phyloP scores from a whole-genome alignment of 345 rosid species.

The Laguncularia racemosa region DNA sequence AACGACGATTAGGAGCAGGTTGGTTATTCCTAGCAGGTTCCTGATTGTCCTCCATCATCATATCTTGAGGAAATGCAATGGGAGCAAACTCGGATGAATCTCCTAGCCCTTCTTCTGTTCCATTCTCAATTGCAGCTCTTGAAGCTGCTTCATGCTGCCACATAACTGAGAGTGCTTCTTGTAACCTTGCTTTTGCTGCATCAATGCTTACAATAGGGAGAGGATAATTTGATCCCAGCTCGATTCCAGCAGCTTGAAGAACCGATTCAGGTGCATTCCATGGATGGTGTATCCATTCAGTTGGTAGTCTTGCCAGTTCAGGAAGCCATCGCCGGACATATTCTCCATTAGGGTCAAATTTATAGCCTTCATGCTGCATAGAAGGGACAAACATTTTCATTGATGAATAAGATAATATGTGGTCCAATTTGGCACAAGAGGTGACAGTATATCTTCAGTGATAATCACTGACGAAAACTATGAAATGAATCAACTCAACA shows the following conservation, averaged over 20 bases:
- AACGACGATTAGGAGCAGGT: conserved; percentile 31
- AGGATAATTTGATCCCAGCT: conserved; percentile 95
- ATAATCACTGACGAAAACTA: too few relatives aligned
- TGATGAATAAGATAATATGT: too few relatives aligned
- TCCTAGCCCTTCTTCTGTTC: conserved; percentile 96
- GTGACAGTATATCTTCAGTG: too few relatives aligned
- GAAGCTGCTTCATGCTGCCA: conserved; percentile 97
- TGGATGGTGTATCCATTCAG: conserved; percentile 99
- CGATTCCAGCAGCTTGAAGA: conserved; percentile 95
- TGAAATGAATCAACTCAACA: too few relatives aligned
- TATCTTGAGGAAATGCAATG: conserved; percentile 73
- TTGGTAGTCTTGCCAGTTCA: conserved; percentile 89
- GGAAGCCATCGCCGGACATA: conserved; percentile 98
- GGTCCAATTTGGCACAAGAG: too few relatives aligned
- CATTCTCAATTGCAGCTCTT: conserved; percentile 88
- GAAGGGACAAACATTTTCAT: background rate
- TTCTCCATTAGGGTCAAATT: conserved; percentile 88
- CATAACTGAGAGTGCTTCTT: conserved; percentile 81
- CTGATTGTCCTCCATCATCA: conserved; percentile 51
- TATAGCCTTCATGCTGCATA: conserved; percentile 84
- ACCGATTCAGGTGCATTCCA: conserved; percentile 95
- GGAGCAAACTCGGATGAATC: conserved; percentile 71
- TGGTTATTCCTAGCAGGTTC: conserved; percentile 50
- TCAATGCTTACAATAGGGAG: conserved; percentile 72
- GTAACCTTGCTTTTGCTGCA: conserved; percentile 78